A percentile compares a stretch with the other conserved stretches of the same genome.
Evolutionary conservation across 2,329 filamentous ascomycete genomes (phyloP).

Genomic region (Calycina marina): DNA sequence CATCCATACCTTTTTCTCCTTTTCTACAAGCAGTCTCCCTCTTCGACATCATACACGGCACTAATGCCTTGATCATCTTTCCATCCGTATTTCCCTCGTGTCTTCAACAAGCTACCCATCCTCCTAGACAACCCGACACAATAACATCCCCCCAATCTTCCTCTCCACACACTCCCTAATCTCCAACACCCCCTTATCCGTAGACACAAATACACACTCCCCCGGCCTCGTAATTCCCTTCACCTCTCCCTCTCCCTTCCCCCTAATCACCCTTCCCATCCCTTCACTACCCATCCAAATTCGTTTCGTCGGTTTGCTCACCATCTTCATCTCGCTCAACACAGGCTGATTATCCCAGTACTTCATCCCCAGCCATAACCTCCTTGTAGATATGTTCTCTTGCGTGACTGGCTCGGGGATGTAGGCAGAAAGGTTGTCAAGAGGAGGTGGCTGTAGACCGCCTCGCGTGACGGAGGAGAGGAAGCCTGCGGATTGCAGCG

Average conservation of each 20-base stretch:
- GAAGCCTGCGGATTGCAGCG: slow-evolving; percentile 55
- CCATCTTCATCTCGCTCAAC: slow-evolving; percentile 44
- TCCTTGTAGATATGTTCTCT: slow-evolving; percentile 43
- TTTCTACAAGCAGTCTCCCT: too few relatives aligned
- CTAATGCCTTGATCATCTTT: too few relatives aligned
- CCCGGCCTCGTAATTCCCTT: slow-evolving; percentile 49
- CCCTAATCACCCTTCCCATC: slow-evolving; percentile 41
- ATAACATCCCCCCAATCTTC: slow-evolving; percentile 49
- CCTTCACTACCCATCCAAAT: slow-evolving; percentile 46
- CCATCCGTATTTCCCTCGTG: too few relatives aligned
- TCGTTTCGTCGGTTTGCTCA: slow-evolving; percentile 54
- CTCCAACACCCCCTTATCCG: slow-evolving; percentile 54
- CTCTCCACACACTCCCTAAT: slow-evolving; percentile 56
- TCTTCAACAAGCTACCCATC: too few relatives aligned
- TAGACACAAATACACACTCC: slow-evolving; percentile 54
- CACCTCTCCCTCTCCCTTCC: slow-evolving; percentile 43
- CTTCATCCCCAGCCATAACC: slow-evolving; percentile 60
- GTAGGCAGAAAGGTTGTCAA: slow-evolving; percentile 31
- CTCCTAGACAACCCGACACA: slow-evolving; percentile 44
- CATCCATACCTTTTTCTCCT: too few relatives aligned
- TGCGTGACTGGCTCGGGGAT: slow-evolving; percentile 37
- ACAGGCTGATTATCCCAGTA: slow-evolving; percentile 62
- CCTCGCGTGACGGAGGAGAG: slow-evolving; percentile 52
- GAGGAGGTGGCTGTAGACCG: slow-evolving; percentile 39
- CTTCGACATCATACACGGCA: too few relatives aligned